Percentiles rank a stretch among this genome's conserved stretches.
Conservation (phyloP, 306 rosid species). For the Delonix regia region DNA sequence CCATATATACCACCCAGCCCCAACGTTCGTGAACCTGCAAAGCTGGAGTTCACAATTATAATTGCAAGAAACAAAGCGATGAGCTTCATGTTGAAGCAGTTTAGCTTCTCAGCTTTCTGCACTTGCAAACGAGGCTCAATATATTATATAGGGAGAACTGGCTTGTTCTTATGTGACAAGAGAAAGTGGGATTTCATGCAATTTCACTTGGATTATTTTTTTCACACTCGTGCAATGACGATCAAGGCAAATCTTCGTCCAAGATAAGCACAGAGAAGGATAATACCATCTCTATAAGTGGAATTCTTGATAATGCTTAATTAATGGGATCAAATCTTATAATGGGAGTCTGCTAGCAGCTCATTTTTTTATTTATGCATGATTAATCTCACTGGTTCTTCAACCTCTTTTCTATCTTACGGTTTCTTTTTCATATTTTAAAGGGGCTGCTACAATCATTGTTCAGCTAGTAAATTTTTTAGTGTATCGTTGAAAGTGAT, state of each 20-base stretch:
- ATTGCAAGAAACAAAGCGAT: slow-evolving; percentile 39
- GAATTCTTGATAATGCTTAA: slow-evolving; percentile 15
- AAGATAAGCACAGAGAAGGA: slow-evolving; percentile 41
- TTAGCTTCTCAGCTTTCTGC: background rate
- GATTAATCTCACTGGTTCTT: slow-evolving; percentile 18
- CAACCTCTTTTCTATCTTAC: background rate
- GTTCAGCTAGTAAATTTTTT: too few relatives aligned
- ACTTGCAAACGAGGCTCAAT: background rate
- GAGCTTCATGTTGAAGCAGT: slow-evolving; percentile 50
- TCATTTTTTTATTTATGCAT: background rate
- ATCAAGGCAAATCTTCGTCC: slow-evolving; percentile 33
- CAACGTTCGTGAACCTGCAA: slow-evolving; percentile 43
- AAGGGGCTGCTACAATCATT: background rate
- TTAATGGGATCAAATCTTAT: slow-evolving; percentile 36
- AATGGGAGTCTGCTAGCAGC: slow-evolving; percentile 20
- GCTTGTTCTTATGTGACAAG: slow-evolving; percentile 9
- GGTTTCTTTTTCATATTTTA: background rate
- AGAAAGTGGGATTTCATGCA: slow-evolving; percentile 27
- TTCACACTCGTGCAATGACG: slow-evolving; percentile 27
- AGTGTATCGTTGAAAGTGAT: too few relatives aligned
- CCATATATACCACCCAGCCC: slow-evolving; percentile 50
- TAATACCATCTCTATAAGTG: slow-evolving; percentile 44
- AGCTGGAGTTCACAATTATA: slow-evolving; percentile 38
- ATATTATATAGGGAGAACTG: slow-evolving; percentile 5
- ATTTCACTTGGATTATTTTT: slow-evolving; percentile 37